phyloP scores from a whole-genome alignment of 306 rosid species.

The Phaseolus lunatus region DNA sequence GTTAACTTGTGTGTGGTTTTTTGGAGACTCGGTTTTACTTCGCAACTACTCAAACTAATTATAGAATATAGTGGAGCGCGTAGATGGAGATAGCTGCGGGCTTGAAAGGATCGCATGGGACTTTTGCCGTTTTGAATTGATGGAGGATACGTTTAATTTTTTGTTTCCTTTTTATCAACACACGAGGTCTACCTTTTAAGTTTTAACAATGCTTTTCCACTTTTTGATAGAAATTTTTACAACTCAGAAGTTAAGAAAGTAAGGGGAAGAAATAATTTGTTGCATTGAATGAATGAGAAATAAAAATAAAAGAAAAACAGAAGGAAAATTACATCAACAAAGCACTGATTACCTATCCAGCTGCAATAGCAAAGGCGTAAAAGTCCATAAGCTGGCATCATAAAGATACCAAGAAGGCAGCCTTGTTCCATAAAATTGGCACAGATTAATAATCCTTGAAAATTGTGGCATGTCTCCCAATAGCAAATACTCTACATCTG shows the following conservation, averaged over 20 bases:
- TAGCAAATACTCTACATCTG: not conserved
- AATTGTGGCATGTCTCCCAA: not conserved
- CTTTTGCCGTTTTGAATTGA: conserved; percentile 1
- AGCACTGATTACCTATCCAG: not conserved
- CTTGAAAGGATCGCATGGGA: not conserved
- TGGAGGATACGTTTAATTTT: not conserved
- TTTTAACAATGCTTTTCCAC: not conserved
- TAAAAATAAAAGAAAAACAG: not conserved
- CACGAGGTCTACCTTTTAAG: not conserved
- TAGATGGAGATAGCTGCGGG: conserved; percentile 12
- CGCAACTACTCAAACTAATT: not conserved
- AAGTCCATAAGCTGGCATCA: not conserved
- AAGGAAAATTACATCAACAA: not conserved
- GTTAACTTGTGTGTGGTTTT: not conserved
- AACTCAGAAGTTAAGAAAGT: not conserved
- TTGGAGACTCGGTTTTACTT: not conserved
- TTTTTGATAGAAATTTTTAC: no score
- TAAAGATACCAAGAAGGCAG: not conserved
- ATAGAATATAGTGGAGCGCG: conserved; percentile 17
- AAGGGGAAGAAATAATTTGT: not conserved
- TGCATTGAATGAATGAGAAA: not conserved
- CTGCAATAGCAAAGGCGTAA: not conserved
- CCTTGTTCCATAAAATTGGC: not conserved
- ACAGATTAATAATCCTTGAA: not conserved
- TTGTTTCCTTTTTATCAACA: not conserved